These are phyloP conservation scores for Chytriomyces sp. DNA, from an alignment of 192 early-diverging fungal genomes.

Conservation along the genomic window DNA sequence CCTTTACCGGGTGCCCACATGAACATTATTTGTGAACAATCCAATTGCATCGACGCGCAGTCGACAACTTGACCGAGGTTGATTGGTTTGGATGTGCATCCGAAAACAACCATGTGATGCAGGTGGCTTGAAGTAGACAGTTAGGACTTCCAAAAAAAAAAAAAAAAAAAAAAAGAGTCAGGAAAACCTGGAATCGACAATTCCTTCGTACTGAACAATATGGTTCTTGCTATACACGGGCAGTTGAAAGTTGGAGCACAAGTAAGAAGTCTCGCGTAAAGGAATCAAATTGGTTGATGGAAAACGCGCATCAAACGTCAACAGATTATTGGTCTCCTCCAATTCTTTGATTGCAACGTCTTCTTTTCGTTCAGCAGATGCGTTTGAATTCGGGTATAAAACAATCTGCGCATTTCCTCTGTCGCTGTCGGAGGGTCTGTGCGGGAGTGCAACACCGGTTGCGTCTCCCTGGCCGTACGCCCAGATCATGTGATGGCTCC, in stretches of 20 bases:
- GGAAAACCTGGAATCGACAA: not conserved
- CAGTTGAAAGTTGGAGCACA: no score
- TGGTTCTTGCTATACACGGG: slow-evolving; percentile 21
- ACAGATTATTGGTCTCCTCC: no score
- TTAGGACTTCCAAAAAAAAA: not conserved
- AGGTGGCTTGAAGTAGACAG: not conserved
- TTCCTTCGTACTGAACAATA: slow-evolving; percentile 25
- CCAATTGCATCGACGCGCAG: not conserved
- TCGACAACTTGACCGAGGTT: not conserved
- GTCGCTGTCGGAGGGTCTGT: no score
- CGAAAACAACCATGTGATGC: slow-evolving; percentile 22
- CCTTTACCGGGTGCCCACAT: slow-evolving; percentile 23
- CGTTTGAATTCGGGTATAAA: no score
- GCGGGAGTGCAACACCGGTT: no score
- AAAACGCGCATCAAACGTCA: no score
- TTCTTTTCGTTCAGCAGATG: no score
- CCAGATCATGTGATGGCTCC: slow-evolving; percentile 21
- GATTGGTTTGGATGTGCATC: not conserved
- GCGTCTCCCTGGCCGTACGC: not conserved
- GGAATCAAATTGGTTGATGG: no score
- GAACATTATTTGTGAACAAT: slow-evolving; percentile 4
- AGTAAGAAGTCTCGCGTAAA: no score
- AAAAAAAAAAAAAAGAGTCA: no score
- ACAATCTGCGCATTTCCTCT: no score
- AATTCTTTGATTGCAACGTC: no score